Conservation (phyloP, 192 early-diverging fungal genomes). For the Backusella tarrabulga region DNA sequence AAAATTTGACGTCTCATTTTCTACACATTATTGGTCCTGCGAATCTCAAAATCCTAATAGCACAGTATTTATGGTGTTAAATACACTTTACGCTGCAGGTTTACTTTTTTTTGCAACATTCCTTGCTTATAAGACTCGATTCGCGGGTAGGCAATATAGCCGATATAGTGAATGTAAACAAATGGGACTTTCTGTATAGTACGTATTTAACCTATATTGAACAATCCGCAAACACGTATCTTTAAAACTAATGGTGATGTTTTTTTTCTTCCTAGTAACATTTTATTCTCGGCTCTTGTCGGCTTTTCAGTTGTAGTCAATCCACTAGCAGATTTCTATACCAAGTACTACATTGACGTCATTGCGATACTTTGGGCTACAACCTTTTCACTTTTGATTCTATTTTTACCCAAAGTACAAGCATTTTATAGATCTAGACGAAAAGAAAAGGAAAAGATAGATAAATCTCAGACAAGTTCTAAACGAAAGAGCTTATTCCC, state of each 20-base stretch:
- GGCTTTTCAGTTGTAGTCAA: conserved; percentile 42
- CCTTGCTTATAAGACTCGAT: conserved; percentile 49
- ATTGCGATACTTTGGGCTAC: conserved; percentile 46
- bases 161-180: conserved; percentile 51
- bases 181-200: conserved; percentile 53
- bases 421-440: conserved; percentile 35
- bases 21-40: conserved; percentile 44
- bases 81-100: conserved; percentile 31
- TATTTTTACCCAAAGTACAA: conserved; percentile 46
- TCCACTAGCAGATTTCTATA: conserved; percentile 40
- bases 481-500: not conserved
- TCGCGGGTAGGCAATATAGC: conserved; percentile 40
- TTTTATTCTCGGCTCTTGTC: conserved; percentile 43
- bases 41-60: conserved; percentile 20
- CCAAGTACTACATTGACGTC: conserved; percentile 42
- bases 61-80: conserved; percentile 29
- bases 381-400: conserved; percentile 45
- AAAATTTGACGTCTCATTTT: conserved; percentile 31
- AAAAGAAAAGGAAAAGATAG: conserved; percentile 11
- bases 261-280: conserved; percentile 39
- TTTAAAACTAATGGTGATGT: not conserved
- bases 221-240: not conserved
- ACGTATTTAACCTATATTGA: conserved; percentile 22
- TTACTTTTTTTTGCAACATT: conserved; percentile 43
- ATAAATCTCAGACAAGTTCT: not conserved